Evolutionary conservation across 2,329 filamentous ascomycete species (phyloP).

Genomic region (Cladosporium sp.): DNA sequence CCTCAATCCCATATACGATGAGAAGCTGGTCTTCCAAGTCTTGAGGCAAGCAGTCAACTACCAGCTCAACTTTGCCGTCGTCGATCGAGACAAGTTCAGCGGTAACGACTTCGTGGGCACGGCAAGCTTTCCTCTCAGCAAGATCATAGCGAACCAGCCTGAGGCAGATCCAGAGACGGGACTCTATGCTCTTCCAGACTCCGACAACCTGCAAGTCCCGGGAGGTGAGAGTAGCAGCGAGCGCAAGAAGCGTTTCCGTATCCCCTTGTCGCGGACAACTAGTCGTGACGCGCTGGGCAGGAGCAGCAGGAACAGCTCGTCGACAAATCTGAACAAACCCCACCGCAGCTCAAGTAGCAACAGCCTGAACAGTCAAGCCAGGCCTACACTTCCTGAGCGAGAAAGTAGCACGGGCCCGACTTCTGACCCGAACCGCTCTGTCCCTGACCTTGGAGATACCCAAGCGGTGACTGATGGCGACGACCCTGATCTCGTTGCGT

Average conservation of each 20-base stretch:
- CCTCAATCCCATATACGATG: constrained; percentile 89
- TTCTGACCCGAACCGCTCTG: constrained; percentile 3
- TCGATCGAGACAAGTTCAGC: constrained; percentile 94
- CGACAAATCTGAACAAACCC: constrained; percentile 54
- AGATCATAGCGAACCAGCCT: constrained; percentile 73
- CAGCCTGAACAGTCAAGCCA: constrained; percentile 31
- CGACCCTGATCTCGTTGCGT: constrained; percentile 66
- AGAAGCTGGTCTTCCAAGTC: constrained; percentile 98
- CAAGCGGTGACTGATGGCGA: constrained; percentile 30
- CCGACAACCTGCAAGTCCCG: constrained; percentile 52
- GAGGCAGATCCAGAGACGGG: constrained; percentile 82
- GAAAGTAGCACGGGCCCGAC: constrained; percentile 12
- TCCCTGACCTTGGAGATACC: not conserved
- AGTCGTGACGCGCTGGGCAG: constrained; percentile 64
- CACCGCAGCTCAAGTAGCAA: constrained; percentile 33
- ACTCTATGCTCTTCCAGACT: constrained; percentile 76
- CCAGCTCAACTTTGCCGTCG: constrained; percentile 84
- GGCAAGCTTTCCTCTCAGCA: constrained; percentile 72
- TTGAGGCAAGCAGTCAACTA: constrained; percentile 82
- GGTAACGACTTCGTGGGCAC: constrained; percentile 97
- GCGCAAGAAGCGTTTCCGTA: constrained; percentile 57
- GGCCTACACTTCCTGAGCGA: not conserved
- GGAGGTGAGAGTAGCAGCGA: constrained; percentile 17
- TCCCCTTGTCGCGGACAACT: constrained; percentile 75
- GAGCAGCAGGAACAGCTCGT: constrained; percentile 27